phyloP scores from a whole-genome alignment of 441 rosid species.

The Pelargonium citronellum region DNA sequence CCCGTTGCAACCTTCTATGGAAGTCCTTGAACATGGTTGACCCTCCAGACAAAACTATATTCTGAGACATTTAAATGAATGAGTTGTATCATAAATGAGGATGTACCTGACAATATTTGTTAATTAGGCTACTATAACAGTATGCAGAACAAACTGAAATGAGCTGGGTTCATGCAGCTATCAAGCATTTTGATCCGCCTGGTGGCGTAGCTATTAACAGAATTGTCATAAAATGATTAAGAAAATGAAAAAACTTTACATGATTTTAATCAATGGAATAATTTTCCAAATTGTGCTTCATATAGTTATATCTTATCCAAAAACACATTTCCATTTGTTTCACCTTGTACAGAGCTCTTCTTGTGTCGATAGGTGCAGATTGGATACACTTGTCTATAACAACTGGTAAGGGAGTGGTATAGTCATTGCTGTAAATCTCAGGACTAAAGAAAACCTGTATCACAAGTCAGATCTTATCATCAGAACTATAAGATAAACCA shows the following conservation, averaged over 20 bases:
- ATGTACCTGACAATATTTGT: too few species aligned
- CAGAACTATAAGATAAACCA: neutral
- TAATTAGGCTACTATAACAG: neutral
- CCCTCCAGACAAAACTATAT: conserved; percentile 95
- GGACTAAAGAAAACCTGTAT: conserved; percentile 87
- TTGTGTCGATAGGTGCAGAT: conserved; percentile 97
- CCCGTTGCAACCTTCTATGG: conserved; percentile 95
- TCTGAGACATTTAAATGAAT: conserved; percentile 37
- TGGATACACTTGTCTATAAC: conserved; percentile 96
- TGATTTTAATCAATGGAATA: neutral
- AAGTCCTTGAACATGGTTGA: conserved; percentile 99
- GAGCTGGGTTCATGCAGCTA: neutral
- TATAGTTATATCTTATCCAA: neutral
- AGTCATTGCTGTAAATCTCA: conserved; percentile 86
- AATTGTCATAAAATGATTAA: neutral
- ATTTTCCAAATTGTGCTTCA: neutral
- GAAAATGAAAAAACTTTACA: neutral
- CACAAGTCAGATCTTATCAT: too few species aligned
- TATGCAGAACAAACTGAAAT: neutral
- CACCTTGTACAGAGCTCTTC: conserved; percentile 97
- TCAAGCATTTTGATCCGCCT: neutral
- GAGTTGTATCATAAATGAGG: conserved; percentile 3
- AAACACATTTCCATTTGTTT: conserved; percentile 12
- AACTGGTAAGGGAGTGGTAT: conserved; percentile 66
- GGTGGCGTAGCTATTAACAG: neutral